A percentile compares a stretch with the other conserved stretches of the same genome.
These are phyloP conservation scores for Dothistroma septosporum DNA, from an alignment of 2,329 filamentous ascomycete genomes.

Conservation along the genomic window DNA sequence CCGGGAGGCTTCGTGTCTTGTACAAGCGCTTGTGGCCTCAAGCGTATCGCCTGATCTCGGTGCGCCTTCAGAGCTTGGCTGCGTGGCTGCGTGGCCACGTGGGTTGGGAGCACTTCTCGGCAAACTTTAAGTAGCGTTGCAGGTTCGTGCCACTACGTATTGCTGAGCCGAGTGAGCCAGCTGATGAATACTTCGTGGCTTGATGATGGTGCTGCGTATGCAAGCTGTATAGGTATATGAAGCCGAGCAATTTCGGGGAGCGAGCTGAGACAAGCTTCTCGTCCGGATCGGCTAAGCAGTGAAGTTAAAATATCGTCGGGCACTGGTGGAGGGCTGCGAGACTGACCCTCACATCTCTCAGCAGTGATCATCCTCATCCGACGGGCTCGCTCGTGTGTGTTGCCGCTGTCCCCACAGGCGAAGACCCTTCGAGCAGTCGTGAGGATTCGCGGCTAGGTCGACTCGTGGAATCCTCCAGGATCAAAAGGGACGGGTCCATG, in stretches of 20 bases:
- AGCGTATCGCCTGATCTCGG: constrained; percentile 15
- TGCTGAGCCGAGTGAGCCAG: neutral
- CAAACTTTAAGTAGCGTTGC: neutral
- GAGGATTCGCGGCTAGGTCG: neutral
- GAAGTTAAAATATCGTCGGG: constrained; percentile 8
- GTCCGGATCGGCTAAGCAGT: constrained; percentile 7
- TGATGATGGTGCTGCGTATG: neutral
- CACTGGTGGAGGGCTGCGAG: constrained; percentile 4
- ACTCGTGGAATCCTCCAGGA: neutral
- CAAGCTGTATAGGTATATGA: constrained; percentile 3
- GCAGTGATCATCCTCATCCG: neutral
- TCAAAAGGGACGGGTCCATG: neutral
- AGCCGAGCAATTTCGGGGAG: neutral
- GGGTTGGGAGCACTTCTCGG: constrained; percentile 9
- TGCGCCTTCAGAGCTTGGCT: constrained; percentile 10
- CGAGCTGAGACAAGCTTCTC: constrained; percentile 20
- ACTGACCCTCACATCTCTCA: constrained; percentile 10
- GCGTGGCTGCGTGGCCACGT: constrained; percentile 15
- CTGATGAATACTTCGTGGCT: neutral
- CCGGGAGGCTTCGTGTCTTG: neutral
- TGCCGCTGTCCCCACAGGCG: constrained; percentile 5
- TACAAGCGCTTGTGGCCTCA: neutral
- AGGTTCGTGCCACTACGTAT: neutral
- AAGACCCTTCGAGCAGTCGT: neutral
- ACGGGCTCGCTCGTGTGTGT: neutral